Base-by-base conservation (phyloP, 257 asterid species). In the Handroanthus guayacan region DNA sequence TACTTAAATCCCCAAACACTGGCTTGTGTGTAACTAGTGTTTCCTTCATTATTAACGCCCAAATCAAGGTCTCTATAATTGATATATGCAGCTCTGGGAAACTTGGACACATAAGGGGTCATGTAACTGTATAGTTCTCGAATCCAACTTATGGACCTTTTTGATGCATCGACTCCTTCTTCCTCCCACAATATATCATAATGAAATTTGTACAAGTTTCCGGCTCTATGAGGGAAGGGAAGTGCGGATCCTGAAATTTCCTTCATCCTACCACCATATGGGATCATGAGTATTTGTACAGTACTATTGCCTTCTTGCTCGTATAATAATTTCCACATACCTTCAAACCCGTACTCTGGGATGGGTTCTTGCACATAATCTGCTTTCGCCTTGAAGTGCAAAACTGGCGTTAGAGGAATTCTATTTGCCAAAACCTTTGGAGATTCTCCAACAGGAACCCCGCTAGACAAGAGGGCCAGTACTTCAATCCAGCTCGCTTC, bases 11-110 rank as follows among this genome's bases (percentile, higher is more conserved):
- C 81, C 84, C 84, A 80, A 43, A 52, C 25, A 1, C 81, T 80
- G 0, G 84, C 84, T 37, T 39, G 55, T 1, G 43, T 66, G 12
- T 69, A 63, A 10, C 78, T 75, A 2, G 75, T 75, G 2, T 45
- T 25, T 1, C 84, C 84, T 0, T 25, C n/a, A 9, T 54, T 36
- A 5, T 45, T 80, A 1, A 63, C 69, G 34, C 84, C 84, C 1
- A 75, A 2, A 18, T 78, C 82, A 11, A 78, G 78, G 63, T 78
- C 82, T 57, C 69, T 71, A 50, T 72, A 78, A 62, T 72, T 75
- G 41, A 80, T 0, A 11, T 69, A 80, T 9, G 80, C 81, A 0
- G 17, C 31, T 57, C 83, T 62, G 2, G 80, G 83, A 16, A 0
- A 7, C 4, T 34, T 69, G 4, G 83, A 61, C 41, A 62, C 83